phyloP scores from a whole-genome alignment of 768 basidiomycete genomes.

The Tricholoma matsutake region DNA sequence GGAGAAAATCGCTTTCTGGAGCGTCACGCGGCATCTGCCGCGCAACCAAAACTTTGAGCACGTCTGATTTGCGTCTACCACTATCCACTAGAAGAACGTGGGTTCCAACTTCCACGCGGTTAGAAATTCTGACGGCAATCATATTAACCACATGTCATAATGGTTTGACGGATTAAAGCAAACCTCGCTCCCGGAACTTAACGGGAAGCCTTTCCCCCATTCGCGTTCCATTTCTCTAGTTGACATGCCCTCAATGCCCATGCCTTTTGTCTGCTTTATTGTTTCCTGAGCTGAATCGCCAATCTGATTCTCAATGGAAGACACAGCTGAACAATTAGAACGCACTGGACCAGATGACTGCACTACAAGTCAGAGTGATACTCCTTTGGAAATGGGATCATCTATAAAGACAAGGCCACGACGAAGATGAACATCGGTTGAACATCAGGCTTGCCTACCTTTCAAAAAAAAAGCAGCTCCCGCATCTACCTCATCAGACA shows the following conservation, averaged over 20 bases:
- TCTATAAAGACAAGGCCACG: neutral
- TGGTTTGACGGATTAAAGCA: no score
- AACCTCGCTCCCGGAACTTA: neutral
- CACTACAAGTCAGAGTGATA: neutral
- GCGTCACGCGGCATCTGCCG: no score
- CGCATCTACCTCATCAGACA: conserved; percentile 1
- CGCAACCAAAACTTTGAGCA: no score
- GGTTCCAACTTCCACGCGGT: no score
- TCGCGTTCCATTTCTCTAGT: neutral
- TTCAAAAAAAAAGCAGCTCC: neutral
- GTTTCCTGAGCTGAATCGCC: neutral
- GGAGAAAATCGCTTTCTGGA: no score
- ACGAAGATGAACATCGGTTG: neutral
- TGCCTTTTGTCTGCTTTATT: neutral
- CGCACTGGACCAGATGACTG: neutral
- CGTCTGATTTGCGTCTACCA: no score
- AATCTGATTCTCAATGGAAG: neutral
- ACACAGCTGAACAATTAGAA: neutral
- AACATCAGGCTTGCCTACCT: conserved; percentile 2
- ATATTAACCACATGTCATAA: no score
- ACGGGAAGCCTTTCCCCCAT: no score
- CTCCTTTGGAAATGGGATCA: neutral
- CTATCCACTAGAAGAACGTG: no score
- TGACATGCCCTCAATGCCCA: neutral
- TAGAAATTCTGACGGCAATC: no score